Percentiles rank a stretch among this genome's conserved stretches.
phyloP scores from a whole-genome alignment of 192 early-diverging fungal species.

The Chytriomyces sp. region DNA sequence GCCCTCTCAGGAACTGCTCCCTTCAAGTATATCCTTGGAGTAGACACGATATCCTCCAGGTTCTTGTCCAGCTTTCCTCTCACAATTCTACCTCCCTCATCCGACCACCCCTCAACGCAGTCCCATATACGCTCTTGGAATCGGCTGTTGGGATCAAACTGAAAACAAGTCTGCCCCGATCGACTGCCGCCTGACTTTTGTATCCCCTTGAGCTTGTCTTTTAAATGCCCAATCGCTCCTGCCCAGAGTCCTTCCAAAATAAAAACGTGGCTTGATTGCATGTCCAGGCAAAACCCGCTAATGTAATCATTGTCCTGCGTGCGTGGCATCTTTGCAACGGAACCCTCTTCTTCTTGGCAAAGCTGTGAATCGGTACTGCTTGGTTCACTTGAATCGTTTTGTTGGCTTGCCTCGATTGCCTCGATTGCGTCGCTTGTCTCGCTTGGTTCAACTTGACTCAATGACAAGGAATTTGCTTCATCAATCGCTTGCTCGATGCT shows the following conservation, averaged over 20 bases:
- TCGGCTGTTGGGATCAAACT: conserved; percentile 26
- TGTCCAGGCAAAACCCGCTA: neutral
- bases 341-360: too few relatives aligned
- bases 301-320: neutral
- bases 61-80: neutral
- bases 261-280: neutral
- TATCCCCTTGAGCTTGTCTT: neutral
- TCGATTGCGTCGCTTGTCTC: neutral
- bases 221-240: neutral
- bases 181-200: neutral
- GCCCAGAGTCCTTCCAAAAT: conserved; percentile 18
- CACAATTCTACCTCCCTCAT: neutral
- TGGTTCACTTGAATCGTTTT: neutral
- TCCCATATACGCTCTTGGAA: conserved; percentile 19
- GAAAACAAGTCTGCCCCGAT: neutral
- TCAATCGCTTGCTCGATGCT: neutral
- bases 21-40: conserved; percentile 12
- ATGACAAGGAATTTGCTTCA: neutral
- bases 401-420: neutral
- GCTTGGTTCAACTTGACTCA: neutral
- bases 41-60: neutral
- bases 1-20: conserved; percentile 20
- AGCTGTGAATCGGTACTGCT: too few relatives aligned
- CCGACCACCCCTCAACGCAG: neutral
- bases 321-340: neutral